Base-by-base conservation (phyloP, 805 yeast genomes). In the Spathaspora passalidarum region DNA sequence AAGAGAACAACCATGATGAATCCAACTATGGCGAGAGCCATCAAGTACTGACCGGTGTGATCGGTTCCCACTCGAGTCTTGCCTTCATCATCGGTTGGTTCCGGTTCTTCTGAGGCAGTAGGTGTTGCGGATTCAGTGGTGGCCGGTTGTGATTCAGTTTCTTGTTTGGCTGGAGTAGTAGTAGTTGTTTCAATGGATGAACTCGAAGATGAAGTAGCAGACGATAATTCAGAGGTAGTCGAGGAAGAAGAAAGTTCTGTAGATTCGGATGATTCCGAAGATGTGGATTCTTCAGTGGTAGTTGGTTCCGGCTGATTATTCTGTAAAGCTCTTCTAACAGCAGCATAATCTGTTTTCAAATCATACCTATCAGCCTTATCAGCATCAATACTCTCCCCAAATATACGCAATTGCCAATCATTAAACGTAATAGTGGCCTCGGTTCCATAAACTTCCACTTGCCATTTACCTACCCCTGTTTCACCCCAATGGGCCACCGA, bases 401-500 rank as follows among this genome's bases (percentile, higher is more conserved):
- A 94, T 11, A 91, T 68, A 38, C 81, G 79, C 59, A 94, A 62
- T 60, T 82, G 84, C 95, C 96, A 94, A 56, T 77, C 71, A 38
- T 76, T 66, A 36, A 94, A 73, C 1, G 49, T 46, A 35, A 72
- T 59, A 13, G 49, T 49, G 49, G 57, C 66, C n/a, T 62, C 57
- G 26, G 53, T 54, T 5, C 60, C 60, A 46, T 59, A 63, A 1
- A 91, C 91, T 52, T 75, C 80, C 16, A 94, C 56, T 32, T 65
- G 80, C 99, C 99, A 94, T 4, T 77, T 80, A 9, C 99, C 99
- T 20, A 65, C 65, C 2, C 91, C 92, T 2, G 60, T 41, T 55
- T 85, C 91, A 34, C 97, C 97, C 97, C 98, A 94, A 62, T 94
- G 98, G 1, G 96, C 97, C n/a, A 94, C 98, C 9, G 92, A 79